A percentile compares a stretch with the other conserved stretches of the same genome.
Conservation (phyloP, 2,329 filamentous ascomycete species). For the Sclerotinia spermophila region DNA sequence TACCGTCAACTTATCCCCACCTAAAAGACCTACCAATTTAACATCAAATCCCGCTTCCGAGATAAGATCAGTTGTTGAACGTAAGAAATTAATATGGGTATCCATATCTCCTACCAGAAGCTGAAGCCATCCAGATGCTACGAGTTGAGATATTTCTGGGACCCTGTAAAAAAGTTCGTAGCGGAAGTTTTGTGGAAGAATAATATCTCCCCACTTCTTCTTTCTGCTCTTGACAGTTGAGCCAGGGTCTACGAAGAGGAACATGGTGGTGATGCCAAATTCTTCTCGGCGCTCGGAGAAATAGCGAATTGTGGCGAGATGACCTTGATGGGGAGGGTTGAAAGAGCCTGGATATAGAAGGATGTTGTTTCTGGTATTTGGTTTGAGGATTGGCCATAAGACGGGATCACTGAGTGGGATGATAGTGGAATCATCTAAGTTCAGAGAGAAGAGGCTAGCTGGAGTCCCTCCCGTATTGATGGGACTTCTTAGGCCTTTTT, state of each 20-base stretch:
- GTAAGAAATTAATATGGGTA: neutral
- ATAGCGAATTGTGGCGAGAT: neutral
- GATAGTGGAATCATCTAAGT: too few relatives aligned
- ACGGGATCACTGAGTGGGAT: too few relatives aligned
- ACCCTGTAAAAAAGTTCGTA: neutral
- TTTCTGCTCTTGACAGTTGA: neutral
- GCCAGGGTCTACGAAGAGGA: neutral
- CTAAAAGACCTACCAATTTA: neutral
- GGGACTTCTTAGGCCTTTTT: neutral
- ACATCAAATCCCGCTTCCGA: neutral
- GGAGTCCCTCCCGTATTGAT: neutral
- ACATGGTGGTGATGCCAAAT: neutral
- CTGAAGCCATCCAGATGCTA: neutral
- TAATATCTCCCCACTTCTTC: neutral
- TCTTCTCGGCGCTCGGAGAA: neutral
- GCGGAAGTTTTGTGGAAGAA: neutral
- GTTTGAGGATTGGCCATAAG: neutral
- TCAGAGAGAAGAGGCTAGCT: neutral
- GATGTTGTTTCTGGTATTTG: neutral
- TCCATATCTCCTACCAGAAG: neutral
- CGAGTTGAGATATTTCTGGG: neutral
- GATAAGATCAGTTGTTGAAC: neutral
- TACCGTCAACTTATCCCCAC: neutral
- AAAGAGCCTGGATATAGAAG: neutral
- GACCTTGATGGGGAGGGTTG: slow-evolving; percentile 1